Base-by-base conservation (phyloP, 192 early-diverging fungal genomes). In the Backusella morwellensis region DNA sequence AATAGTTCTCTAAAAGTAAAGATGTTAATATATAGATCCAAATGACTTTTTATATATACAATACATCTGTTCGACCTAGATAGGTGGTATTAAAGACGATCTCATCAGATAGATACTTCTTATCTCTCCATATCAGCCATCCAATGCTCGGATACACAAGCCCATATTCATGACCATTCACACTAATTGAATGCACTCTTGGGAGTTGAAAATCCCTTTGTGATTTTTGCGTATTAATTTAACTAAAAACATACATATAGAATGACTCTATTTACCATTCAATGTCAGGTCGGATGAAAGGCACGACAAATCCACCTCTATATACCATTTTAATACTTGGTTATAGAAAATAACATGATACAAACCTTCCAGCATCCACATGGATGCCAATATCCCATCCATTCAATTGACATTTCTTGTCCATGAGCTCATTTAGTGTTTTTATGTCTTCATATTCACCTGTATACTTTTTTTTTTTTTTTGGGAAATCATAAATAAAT, bases 81-180 rank as follows among this genome's bases (percentile, higher is more conserved):
- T 95, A 95, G 78, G 89, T 89, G 12, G 93, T 79, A 69, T 92
- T 86, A 75, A 95, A 93, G 26, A 93, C 87, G 73, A 96, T 85
- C 19, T 89, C 93, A 26, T 89, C 84, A 12, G 95, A 94, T 21
- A 94, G 84, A 75, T 85, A 92, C 59, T 89, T 86, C 17, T 83
- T 69, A 66, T 84, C 81, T 41, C 86, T 85, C 95, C 95, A 96
- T 21, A 96, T 71, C 36, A 89, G 85, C 95, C 95, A 96, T 47
- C 95, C 95, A 68, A 95, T 85, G 47, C 95, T 94, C 4, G 93
- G 87, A 79, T 93, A 94, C 23, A 88, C 88, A 47, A 96, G 86
- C 26, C 95, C 95, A 84, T 87, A 96, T 82, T 96, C 95, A 89
- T 95, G 93, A 70, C 95, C 93, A 70, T 90, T 92, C 23, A 89